Conservation (phyloP, 257 asterid species). For the Solanum megistacrolobum region DNA sequence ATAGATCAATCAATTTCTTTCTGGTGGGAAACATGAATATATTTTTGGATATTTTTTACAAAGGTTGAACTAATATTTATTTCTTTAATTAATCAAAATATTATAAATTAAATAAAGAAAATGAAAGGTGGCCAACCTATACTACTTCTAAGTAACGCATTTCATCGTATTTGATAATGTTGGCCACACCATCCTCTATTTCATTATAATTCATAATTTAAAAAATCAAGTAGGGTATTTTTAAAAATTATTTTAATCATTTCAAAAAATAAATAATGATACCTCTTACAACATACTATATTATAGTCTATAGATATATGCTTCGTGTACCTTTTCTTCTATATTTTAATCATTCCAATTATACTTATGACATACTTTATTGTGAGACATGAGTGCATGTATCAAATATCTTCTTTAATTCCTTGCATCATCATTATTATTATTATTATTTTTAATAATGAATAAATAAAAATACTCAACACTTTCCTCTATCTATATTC, state of each 20-base stretch:
- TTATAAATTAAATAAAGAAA: not conserved
- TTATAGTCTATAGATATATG: not conserved
- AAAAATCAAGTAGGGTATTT: not conserved
- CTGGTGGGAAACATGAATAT: not conserved
- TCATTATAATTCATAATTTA: not conserved
- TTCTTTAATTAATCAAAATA: not conserved
- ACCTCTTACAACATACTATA: not conserved
- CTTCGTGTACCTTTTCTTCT: not conserved
- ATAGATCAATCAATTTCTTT: not conserved
- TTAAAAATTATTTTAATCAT: not conserved
- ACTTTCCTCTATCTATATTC: not conserved
- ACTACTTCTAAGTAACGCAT: not conserved
- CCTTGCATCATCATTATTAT: not conserved
- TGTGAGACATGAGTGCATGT: conserved; percentile 1
- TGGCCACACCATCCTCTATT: not conserved
- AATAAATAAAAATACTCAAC: not conserved
- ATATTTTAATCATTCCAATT: not conserved
- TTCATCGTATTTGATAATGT: not conserved
- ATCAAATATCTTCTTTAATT: not conserved
- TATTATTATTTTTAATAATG: too few species aligned
- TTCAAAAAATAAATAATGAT: not conserved
- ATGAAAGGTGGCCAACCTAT: not conserved
- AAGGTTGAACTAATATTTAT: not conserved
- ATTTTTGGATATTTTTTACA: not conserved
- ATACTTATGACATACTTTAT: not conserved